These are phyloP conservation scores for Coniella lustricola DNA, from an alignment of 2,329 filamentous ascomycete genomes.

Conservation along the genomic window DNA sequence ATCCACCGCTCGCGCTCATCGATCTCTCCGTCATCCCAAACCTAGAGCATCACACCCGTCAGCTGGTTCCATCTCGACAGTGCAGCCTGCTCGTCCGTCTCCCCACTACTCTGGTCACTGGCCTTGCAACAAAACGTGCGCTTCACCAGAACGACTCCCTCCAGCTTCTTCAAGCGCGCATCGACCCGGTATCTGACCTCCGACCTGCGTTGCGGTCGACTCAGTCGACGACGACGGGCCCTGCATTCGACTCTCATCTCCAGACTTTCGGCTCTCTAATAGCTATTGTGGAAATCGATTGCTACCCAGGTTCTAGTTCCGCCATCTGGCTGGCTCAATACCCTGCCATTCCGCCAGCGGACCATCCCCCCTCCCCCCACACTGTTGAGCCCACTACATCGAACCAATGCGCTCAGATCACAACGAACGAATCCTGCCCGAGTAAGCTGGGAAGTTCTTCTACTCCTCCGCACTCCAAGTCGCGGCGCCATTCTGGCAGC, in stretches of 20 bases:
- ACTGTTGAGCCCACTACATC: too few relatives aligned
- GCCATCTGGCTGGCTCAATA: constrained; percentile 22
- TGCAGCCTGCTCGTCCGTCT: background rate
- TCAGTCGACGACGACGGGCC: background rate
- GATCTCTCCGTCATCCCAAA: constrained; percentile 7
- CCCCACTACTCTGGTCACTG: background rate
- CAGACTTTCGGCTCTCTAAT: too few relatives aligned
- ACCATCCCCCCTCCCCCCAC: background rate
- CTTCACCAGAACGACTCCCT: constrained; percentile 3
- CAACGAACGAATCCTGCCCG: constrained; percentile 7
- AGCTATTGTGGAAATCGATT: too few relatives aligned
- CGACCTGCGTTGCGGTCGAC: background rate
- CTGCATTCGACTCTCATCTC: background rate
- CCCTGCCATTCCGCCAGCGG: constrained; percentile 22
- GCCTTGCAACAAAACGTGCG: constrained; percentile 1
- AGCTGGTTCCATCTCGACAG: too few relatives aligned
- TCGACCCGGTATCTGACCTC: constrained; percentile 1
- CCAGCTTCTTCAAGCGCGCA: constrained; percentile 11
- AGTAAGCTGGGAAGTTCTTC: constrained; percentile 9
- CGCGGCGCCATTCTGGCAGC: constrained; percentile 10
- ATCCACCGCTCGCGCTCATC: background rate
- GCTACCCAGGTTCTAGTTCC: background rate
- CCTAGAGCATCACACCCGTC: background rate
- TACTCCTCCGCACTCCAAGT: constrained; percentile 20
- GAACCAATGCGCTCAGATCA: constrained; percentile 15